Conservation (phyloP, 108 stramenopile genomes). For the Stephanodiscus triporus region DNA sequence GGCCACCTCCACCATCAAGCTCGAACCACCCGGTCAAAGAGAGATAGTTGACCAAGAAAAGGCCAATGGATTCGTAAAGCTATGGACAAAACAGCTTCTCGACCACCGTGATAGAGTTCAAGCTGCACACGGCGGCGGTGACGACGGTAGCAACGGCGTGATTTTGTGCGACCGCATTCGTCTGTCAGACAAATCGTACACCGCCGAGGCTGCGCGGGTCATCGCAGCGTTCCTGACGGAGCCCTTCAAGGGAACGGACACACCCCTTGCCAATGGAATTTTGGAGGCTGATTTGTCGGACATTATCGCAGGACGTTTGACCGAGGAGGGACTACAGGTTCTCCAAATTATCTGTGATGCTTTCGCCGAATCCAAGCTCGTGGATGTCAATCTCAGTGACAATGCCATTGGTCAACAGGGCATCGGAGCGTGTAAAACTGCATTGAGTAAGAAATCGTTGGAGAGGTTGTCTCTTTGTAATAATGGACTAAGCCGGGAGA, state of each 20-base stretch:
- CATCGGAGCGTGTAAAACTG: conserved; percentile 38
- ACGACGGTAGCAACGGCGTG: conserved; percentile 12
- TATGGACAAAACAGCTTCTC: conserved; percentile 47
- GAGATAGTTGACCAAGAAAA: conserved; percentile 42
- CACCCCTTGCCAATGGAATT: conserved; percentile 45
- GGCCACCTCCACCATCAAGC: too few relatives aligned
- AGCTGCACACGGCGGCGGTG: conserved; percentile 9
- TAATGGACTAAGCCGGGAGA: conserved; percentile 45
- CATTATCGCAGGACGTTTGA: conserved; percentile 48
- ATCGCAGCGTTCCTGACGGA: conserved; percentile 43
- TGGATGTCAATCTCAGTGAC: conserved; percentile 51
- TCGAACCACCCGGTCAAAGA: conserved; percentile 30
- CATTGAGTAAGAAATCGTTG: conserved; percentile 43
- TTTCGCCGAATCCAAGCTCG: conserved; percentile 43
- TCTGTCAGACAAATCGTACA: conserved; percentile 52
- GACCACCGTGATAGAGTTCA: conserved; percentile 33
- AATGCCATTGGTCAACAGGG: conserved; percentile 62
- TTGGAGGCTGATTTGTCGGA: conserved; percentile 44
- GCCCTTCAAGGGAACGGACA: conserved; percentile 30
- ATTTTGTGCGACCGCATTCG: conserved; percentile 49
- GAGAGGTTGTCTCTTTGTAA: conserved; percentile 48
- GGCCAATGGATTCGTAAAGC: conserved; percentile 34
- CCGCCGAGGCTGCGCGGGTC: conserved; percentile 47
- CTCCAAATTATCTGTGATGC: conserved; percentile 50
- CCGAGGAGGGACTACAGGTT: conserved; percentile 49